phyloP scores from a whole-genome alignment of 345 rosid genomes.

The Eucalyptus microcorys region DNA sequence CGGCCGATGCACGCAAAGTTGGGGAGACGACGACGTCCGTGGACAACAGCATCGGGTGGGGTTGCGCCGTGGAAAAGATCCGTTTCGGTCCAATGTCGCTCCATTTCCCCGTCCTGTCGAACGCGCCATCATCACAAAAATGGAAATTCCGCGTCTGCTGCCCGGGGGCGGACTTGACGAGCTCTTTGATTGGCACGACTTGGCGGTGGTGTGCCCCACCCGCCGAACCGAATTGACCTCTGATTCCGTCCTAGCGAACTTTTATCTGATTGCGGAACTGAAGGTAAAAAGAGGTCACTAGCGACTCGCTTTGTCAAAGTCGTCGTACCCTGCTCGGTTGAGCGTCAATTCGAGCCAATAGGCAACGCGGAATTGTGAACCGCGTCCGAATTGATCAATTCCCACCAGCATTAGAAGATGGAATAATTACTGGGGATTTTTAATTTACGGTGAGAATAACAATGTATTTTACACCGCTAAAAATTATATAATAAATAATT shows the following conservation, averaged over 20 bases:
- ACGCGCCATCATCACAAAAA: neutral
- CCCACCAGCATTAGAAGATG: too few relatives aligned
- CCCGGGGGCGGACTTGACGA: neutral
- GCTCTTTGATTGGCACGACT: neutral
- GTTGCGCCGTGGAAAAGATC: neutral
- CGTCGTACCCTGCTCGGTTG: neutral
- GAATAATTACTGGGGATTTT: too few relatives aligned
- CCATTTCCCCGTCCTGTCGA: neutral
- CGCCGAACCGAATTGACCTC: neutral
- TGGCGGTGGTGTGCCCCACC: neutral
- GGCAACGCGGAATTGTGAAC: neutral
- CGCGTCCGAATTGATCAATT: too few relatives aligned
- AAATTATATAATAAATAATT: too few relatives aligned
- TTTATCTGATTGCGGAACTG: neutral
- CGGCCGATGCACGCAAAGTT: neutral
- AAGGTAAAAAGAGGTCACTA: neutral
- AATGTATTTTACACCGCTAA: fast-evolving
- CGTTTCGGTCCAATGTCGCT: neutral
- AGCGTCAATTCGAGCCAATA: neutral
- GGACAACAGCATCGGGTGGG: neutral
- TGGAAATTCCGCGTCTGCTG: neutral
- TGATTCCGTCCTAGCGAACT: neutral
- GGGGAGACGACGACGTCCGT: neutral
- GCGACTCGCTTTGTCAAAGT: neutral
- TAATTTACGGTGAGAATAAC: too few relatives aligned